Evolutionary conservation across 2,329 filamentous ascomycete genomes (phyloP), one percentile per base, ranked within the genome.

Genomic region (Metarhizium sp.): DNA sequence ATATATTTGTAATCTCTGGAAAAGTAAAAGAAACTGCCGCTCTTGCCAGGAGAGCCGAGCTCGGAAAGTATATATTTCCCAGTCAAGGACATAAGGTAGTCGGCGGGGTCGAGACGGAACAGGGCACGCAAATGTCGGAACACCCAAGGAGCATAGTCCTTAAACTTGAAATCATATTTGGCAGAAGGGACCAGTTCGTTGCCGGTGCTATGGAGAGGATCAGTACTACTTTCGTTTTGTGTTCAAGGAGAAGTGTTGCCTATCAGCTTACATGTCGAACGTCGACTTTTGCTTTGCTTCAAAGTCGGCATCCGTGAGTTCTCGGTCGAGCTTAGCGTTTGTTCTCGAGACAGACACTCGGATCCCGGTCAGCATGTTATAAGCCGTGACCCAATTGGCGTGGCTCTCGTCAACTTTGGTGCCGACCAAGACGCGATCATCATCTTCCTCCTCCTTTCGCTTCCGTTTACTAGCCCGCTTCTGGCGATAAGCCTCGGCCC

Each of bases 101-200:
- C 94, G 62, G 92, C 94, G 25, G 94, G 94, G 68, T 99, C 94
- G 55, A 97, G 82, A 63, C 87, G 85, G 75, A 99, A 99, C 59
- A 87, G 87, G 51, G 84, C 78, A 61, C 94, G 88, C 47, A 99
- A 80, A 72, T 91, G 90, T 65, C 94, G 90, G 73, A 99, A 99
- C 57, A 99, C 94, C 92, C 92, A 97, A 56, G 94, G 94, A n/a
- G 92, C 92, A 72, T 99, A 99, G 74, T 99, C 94, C 76, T 99
- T 99, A 80, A 99, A 99, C 73, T 99, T 99, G 84, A 99, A 99
- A 75, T 99, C 94, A 76, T 99, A 99, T 74, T 99, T 97, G 63
- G 94, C 92, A 59, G 92, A 96, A 25, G 94, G 94, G 5, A 95
- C 95, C 69, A 99, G 78, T 76, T 99, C 94, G 70, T 96, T 96